Percentiles rank a stretch among this genome's conserved stretches.
phyloP scores from a whole-genome alignment of 1,284 basidiomycete genomes.

The Irpex rosettiformis region DNA sequence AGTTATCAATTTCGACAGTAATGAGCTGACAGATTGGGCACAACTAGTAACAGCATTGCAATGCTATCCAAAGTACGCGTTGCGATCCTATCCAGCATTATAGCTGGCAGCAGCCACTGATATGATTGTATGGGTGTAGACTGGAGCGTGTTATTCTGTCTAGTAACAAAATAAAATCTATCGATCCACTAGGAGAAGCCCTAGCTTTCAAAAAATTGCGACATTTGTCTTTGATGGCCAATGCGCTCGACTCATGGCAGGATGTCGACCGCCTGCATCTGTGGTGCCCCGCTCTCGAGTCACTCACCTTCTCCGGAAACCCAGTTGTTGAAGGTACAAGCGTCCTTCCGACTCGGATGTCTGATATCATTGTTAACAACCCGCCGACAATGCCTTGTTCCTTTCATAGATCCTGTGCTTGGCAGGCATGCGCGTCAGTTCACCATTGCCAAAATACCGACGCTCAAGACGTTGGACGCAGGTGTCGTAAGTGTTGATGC shows the following conservation, averaged over 20 bases:
- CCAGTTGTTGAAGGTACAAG: conserved; percentile 52
- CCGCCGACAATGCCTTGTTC: not conserved
- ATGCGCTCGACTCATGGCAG: conserved; percentile 59
- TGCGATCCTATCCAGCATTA: conserved; percentile 6
- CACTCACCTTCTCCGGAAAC: conserved; percentile 58
- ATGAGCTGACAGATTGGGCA: conserved; percentile 61
- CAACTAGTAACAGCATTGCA: conserved; percentile 45
- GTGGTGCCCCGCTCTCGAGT: conserved; percentile 64
- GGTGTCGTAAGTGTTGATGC: conserved; percentile 43
- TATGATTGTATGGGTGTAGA: conserved; percentile 29
- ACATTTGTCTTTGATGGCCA: conserved; percentile 65
- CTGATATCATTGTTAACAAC: not conserved
- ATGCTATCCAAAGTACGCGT: conserved; percentile 48
- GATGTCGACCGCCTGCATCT: conserved; percentile 66
- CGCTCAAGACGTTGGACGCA: conserved; percentile 66
- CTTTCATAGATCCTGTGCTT: conserved; percentile 33
- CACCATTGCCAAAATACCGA: conserved; percentile 69
- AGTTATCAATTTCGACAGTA: conserved; percentile 75
- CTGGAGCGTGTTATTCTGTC: conserved; percentile 69
- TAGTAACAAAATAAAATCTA: conserved; percentile 54
- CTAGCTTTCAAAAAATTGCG: conserved; percentile 29
- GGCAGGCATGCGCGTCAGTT: conserved; percentile 57
- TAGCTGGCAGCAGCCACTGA: conserved; percentile 13
- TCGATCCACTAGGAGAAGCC: conserved; percentile 25
- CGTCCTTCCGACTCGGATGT: not conserved